Evolutionary conservation across 2,329 filamentous ascomycete species (phyloP).

Genomic region (Aspergillus pseudoviridinutans): DNA sequence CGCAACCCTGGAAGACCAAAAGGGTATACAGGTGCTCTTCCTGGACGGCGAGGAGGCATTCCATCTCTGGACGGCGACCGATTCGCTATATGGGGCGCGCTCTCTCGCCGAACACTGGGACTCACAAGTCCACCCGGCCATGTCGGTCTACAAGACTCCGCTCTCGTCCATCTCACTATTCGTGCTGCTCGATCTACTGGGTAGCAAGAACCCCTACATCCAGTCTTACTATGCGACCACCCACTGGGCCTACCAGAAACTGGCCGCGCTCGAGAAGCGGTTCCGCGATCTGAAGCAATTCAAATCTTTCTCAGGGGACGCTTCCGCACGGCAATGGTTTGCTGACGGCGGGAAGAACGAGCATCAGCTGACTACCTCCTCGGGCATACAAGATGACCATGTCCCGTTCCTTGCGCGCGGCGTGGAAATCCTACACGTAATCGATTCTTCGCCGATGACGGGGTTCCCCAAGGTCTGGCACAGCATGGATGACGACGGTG

Average conservation of each 20-base stretch:
- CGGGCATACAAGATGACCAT: constrained; percentile 78
- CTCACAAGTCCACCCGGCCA: constrained; percentile 59
- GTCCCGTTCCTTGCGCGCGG: constrained; percentile 83
- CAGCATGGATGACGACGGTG: constrained; percentile 73
- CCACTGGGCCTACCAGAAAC: constrained; percentile 83
- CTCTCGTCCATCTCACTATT: constrained; percentile 82
- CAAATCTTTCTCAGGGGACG: constrained; percentile 50
- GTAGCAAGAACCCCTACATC: constrained; percentile 62
- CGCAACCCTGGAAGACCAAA: constrained; percentile 63
- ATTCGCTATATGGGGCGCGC: constrained; percentile 85
- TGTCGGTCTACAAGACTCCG: constrained; percentile 70
- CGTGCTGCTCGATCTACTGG: constrained; percentile 85
- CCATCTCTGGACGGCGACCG: constrained; percentile 68
- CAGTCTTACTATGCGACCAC: constrained; percentile 87
- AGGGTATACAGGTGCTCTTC: constrained; percentile 82
- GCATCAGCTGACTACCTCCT: constrained; percentile 43
- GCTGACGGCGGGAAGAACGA: constrained; percentile 57
- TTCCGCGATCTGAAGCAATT: constrained; percentile 65
- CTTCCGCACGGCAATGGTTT: constrained; percentile 56
- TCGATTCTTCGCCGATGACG: constrained; percentile 58
- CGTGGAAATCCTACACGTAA: constrained; percentile 84
- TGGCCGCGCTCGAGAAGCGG: constrained; percentile 70
- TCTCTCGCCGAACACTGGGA: constrained; percentile 83
- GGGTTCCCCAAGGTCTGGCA: constrained; percentile 84
- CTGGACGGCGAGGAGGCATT: constrained; percentile 96